phyloP scores from a whole-genome alignment of 768 basidiomycete genomes.

The Mycena vulgaris region DNA sequence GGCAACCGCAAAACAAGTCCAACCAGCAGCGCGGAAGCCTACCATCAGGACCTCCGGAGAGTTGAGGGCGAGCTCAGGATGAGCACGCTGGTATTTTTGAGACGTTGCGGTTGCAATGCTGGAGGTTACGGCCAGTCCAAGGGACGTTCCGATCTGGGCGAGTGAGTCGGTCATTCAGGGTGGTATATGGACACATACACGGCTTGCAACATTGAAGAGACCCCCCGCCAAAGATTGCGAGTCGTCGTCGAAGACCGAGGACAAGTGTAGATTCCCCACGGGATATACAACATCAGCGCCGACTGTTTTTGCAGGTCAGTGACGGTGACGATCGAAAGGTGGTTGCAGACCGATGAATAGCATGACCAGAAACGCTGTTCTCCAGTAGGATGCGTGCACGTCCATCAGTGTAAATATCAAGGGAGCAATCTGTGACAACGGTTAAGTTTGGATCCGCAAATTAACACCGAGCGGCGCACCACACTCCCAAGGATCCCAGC shows the following conservation, averaged over 20 bases:
- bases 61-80: constrained; percentile 7
- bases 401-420: constrained; percentile 52
- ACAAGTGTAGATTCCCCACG: constrained; percentile 50
- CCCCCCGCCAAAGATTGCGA: constrained; percentile 54
- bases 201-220: constrained; percentile 52
- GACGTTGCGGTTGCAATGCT: constrained; percentile 41
- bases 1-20: constrained; percentile 40
- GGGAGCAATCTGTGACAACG: constrained; percentile 43
- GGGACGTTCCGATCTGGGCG: constrained; percentile 50
- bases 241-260: constrained; percentile 47
- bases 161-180: not conserved
- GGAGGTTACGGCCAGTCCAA: constrained; percentile 51
- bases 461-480: constrained; percentile 39
- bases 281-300: constrained; percentile 51
- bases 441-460: not conserved
- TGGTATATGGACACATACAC: constrained; percentile 32
- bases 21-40: constrained; percentile 52
- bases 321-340: not conserved
- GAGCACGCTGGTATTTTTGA: constrained; percentile 3
- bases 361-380: constrained; percentile 49
- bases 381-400: constrained; percentile 50
- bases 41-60: constrained; percentile 51
- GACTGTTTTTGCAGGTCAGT: constrained; percentile 14
- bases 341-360: constrained; percentile 41
- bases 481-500: constrained; percentile 46